A percentile compares a stretch with the other conserved stretches of the same genome.
These are phyloP conservation scores for Patellifolia procumbens DNA, from an alignment of 179 eudicot genomes.

Conservation along the genomic window DNA sequence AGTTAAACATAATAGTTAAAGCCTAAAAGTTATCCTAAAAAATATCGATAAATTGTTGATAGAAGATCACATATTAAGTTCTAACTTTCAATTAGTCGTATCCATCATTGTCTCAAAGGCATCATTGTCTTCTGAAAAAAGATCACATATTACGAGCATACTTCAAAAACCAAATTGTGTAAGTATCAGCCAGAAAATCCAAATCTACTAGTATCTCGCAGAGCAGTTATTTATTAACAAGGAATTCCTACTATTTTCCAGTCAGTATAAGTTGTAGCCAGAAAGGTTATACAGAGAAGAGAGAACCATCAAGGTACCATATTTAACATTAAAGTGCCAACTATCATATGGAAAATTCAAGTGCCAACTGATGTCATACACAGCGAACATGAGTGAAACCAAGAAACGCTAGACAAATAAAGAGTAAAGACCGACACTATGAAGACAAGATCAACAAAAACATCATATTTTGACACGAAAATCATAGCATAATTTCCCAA, in stretches of 20 bases:
- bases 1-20: no score
- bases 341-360: neutral
- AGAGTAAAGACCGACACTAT: neutral
- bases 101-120: neutral
- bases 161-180: neutral
- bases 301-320: no score
- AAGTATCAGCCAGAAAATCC: neutral
- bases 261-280: no score
- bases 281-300: no score
- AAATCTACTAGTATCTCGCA: neutral
- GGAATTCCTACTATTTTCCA: no score
- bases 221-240: neutral
- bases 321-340: no score
- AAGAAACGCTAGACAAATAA: no score
- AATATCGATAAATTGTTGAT: no score
- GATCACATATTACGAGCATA: no score
- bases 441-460: neutral
- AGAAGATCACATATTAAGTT: no score
- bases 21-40: no score
- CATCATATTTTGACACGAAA: neutral
- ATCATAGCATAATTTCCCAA: neutral
- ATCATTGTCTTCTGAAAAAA: neutral
- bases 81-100: no score
- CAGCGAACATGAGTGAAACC: neutral
- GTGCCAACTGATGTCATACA: neutral